These are phyloP conservation scores for Cutaneotrichosporon sp. DNA, from an alignment of 1,284 basidiomycete genomes.

Conservation along the genomic window DNA sequence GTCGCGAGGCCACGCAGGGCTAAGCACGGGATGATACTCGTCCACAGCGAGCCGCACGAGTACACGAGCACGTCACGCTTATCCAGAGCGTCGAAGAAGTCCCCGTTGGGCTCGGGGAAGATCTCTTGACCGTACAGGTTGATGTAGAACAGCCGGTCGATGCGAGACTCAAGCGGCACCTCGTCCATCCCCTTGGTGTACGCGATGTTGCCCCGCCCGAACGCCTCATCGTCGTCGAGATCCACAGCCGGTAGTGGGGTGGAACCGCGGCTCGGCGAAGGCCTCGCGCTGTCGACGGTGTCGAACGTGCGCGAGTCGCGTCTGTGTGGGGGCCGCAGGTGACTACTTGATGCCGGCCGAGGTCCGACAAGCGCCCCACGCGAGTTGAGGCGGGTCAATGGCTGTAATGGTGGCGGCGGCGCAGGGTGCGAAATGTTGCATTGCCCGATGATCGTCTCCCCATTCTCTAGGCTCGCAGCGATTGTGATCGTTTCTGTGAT, in stretches of 20 bases:
- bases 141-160: slow-evolving; percentile 80
- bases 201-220: slow-evolving; percentile 51
- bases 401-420: slow-evolving; percentile 6
- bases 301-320: slow-evolving; percentile 52
- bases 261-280: slow-evolving; percentile 19
- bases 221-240: slow-evolving; percentile 58
- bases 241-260: slow-evolving; percentile 21
- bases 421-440: slow-evolving; percentile 94
- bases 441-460: slow-evolving; percentile 81
- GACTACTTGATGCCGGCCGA: neutral
- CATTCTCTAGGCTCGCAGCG: slow-evolving; percentile 84
- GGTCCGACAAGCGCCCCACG: neutral
- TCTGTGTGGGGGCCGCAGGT: slow-evolving; percentile 21
- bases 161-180: slow-evolving; percentile 65
- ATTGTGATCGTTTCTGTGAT: slow-evolving; percentile 77
- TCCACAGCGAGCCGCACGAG: slow-evolving; percentile 91
- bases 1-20: slow-evolving; percentile 78
- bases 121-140: slow-evolving; percentile 91
- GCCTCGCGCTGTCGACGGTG: slow-evolving; percentile 36
- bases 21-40: slow-evolving; percentile 89
- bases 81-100: slow-evolving; percentile 68
- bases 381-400: neutral
- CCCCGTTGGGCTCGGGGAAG: slow-evolving; percentile 80
- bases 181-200: slow-evolving; percentile 57
- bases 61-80: slow-evolving; percentile 77